These are phyloP conservation scores for Acacia confusa DNA, from an alignment of 306 rosid species.

Conservation along the genomic window DNA sequence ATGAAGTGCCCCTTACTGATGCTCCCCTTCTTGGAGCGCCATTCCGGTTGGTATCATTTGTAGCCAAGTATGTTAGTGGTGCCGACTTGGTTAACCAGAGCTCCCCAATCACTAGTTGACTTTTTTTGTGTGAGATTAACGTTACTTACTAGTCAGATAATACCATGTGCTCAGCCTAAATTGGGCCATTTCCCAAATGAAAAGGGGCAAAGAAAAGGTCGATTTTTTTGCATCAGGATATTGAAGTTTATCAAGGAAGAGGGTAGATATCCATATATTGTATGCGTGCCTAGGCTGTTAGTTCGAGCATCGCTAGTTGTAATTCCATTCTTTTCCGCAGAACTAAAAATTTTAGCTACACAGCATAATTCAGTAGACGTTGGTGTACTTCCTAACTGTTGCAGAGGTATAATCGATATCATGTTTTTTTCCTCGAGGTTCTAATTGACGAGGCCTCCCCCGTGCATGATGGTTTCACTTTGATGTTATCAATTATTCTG, in stretches of 20 bases:
- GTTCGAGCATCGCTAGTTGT: background rate
- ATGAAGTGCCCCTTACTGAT: slow-evolving; percentile 58
- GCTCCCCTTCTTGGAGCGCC: slow-evolving; percentile 95
- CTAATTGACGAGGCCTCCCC: no score
- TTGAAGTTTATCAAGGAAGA: slow-evolving; percentile 12
- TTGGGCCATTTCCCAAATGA: slow-evolving; percentile 23
- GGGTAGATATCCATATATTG: slow-evolving; percentile 5
- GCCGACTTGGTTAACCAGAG: slow-evolving; percentile 71
- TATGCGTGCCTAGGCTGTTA: background rate
- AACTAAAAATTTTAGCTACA: background rate
- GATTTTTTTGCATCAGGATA: slow-evolving; percentile 8
- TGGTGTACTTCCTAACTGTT: background rate
- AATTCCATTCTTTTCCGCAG: background rate
- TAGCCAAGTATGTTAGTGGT: slow-evolving; percentile 88
- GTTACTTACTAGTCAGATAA: slow-evolving; percentile 32
- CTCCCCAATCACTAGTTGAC: slow-evolving; percentile 41
- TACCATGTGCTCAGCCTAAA: slow-evolving; percentile 37
- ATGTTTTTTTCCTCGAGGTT: no score
- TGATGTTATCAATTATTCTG: no score
- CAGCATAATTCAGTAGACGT: background rate
- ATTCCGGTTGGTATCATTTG: slow-evolving; percentile 75
- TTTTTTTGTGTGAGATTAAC: background rate
- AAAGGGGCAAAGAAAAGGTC: background rate
- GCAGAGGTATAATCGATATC: background rate
- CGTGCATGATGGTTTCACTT: no score